Percentiles rank a stretch among this genome's conserved stretches.
Evolutionary conservation across 306 rosid genomes (phyloP).

Genomic region (Cucumis melo): DNA sequence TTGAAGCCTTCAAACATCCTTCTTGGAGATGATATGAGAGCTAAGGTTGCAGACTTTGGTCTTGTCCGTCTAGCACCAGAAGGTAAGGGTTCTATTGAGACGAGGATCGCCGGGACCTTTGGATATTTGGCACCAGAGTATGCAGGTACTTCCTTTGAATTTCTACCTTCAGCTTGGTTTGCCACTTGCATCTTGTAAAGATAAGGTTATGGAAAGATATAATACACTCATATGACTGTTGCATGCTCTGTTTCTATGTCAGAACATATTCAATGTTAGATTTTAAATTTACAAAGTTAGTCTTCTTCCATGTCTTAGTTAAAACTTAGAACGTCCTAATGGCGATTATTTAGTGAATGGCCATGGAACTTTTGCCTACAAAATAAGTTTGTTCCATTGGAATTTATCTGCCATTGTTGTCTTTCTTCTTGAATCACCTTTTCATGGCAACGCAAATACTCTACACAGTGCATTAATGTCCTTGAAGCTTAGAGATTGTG

Average conservation of each 20-base stretch:
- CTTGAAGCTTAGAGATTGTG: neutral
- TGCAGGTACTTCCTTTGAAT: slow-evolving; percentile 42
- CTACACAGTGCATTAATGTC: neutral
- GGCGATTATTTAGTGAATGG: neutral
- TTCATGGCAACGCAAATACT: neutral
- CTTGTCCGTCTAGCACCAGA: slow-evolving; percentile 93
- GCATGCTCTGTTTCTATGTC: neutral
- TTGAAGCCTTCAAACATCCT: slow-evolving; percentile 90
- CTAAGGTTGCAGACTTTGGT: slow-evolving; percentile 86
- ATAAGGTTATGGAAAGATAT: neutral
- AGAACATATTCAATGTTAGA: neutral
- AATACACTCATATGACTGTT: neutral
- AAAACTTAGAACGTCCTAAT: neutral
- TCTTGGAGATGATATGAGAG: slow-evolving; percentile 94
- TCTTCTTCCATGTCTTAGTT: neutral
- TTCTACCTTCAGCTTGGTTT: neutral
- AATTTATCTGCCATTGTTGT: neutral
- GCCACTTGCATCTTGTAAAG: neutral
- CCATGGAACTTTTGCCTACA: neutral
- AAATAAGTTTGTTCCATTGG: neutral
- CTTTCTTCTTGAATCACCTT: neutral
- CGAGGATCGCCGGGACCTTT: slow-evolving; percentile 83
- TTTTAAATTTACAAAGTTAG: neutral
- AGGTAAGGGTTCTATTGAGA: slow-evolving; percentile 83
- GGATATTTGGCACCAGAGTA: slow-evolving; percentile 93